Evolutionary conservation across 345 rosid species (phyloP), one percentile per base, ranked within the genome.

Genomic region (Crucihimalaya himalaica): DNA sequence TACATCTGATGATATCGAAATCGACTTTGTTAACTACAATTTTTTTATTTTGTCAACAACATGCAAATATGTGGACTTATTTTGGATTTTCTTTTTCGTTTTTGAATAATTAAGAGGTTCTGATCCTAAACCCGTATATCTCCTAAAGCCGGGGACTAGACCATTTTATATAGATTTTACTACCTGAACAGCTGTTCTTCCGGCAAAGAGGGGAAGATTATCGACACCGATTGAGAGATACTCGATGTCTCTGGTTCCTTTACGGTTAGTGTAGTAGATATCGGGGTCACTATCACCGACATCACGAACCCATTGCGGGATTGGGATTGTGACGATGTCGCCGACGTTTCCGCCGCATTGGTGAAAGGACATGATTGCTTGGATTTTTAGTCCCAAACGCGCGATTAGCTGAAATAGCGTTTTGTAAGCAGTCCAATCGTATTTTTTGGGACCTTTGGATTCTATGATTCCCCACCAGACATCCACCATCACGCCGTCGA

Each of bases 311-410:
- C 96, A 93, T 27, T 83, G 42, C 11, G 96, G 98, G 56, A 93
- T 77, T 6, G 96, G 92, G 62, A 93, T 93, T 50, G 77, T 72
- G 39, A 90, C 90, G 29, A n/a, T 75, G 70, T 93, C 96, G 15
- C 98, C 96, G 0, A 93, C 66, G 71, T 93, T 93, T 40, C 96
- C 97, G 8, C 98, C 97, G 42, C 97, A 93, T 51, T 84, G 97
- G 73, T 90, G 97, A 63, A 89, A 88, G 0, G 98, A 91, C 96
- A 89, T 90, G 72, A 88, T 90, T 6, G 89, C 91, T 78, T 90
- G 94, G 53, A 89, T 65, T 62, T 87, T 93, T 27, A 89, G 78
- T 18, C 76, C 87, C 54, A 80, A 79, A 72, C 76, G 59, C 16
- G 75, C 82, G 57, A 90, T 64, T 14, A 88, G 72, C 54, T 81